Evolutionary conservation across 2,329 filamentous ascomycete genomes (phyloP).

Genomic region (Xylaria multiplex): DNA sequence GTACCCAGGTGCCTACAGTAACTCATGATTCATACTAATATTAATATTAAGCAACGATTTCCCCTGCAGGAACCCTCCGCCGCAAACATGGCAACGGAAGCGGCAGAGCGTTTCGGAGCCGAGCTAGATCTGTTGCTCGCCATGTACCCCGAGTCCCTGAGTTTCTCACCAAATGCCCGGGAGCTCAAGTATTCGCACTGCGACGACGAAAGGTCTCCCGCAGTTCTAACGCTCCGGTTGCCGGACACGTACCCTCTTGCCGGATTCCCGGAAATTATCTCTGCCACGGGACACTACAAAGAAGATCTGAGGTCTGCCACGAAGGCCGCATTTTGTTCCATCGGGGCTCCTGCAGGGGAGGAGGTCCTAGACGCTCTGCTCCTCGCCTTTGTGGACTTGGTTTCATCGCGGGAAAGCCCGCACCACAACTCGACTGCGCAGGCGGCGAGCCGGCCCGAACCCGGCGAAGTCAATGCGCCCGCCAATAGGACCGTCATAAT

Average conservation of each 20-base stretch:
- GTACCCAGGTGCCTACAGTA: too few relatives aligned
- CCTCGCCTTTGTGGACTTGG: constrained; percentile 36
- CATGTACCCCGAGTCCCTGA: constrained; percentile 40
- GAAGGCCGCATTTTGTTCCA: constrained; percentile 28
- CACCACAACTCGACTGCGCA: background rate
- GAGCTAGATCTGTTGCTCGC: constrained; percentile 33
- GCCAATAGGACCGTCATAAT: constrained; percentile 38
- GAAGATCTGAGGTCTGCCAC: constrained; percentile 37
- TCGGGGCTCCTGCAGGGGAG: constrained; percentile 25
- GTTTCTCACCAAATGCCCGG: constrained; percentile 34
- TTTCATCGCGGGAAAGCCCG: constrained; percentile 14
- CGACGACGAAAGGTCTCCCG: background rate
- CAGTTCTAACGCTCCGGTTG: constrained; percentile 36
- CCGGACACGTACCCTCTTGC: constrained; percentile 38
- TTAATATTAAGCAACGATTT: background rate
- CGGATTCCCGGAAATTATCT: constrained; percentile 37
- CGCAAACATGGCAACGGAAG: constrained; percentile 28
- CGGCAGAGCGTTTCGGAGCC: constrained; percentile 28
- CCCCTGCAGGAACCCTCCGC: background rate
- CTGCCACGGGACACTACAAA: constrained; percentile 33
- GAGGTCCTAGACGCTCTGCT: constrained; percentile 40
- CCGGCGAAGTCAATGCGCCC: background rate
- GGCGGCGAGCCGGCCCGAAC: background rate
- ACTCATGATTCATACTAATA: too few relatives aligned
- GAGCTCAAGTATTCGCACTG: constrained; percentile 37